Evolutionary conservation across 176 grass and related monocot species (phyloP), one percentile per base, ranked within the genome.

Genomic region (Carex kokanica): DNA sequence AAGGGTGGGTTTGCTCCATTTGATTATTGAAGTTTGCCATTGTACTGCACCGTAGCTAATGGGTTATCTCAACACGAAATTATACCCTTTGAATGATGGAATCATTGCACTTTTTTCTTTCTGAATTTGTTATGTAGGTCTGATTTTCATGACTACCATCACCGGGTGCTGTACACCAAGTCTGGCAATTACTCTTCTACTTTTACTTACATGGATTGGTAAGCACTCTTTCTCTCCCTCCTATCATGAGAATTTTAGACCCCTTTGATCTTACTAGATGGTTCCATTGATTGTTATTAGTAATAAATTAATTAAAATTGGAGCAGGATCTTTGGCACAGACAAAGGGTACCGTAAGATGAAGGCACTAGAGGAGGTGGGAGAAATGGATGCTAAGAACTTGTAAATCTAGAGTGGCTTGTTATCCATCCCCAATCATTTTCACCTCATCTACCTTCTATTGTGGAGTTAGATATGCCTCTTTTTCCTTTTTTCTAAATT

Each of bases 201-300:
- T 81, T 97, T 97, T 88, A 85, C 92, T 78, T 97, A 97, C 81
- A 97, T 97, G 94, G 94, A 97, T 86, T 93, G 94, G 94, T 97
- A 69, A 83, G 85, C 51, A 77, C 12, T 38, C 54, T 1, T 2
- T 60, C n/a, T 73, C 12, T 85, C 21, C 83, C 27, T 79, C 25
- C 9, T 49, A 17, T 18, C n/a, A 53, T 43, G 27, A 55, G 55
- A 24, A 58, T 60, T 16, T 65, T 49, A 61, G 47, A 17, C 57
- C 20, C 14, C 81, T 72, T 53, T 10, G 6, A 83, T 52, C 55
- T 15, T 18, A 51, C 29, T 40, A 74, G 18, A 60, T 71, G 21
- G 47, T 54, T 53, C 18, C 23, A 55, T 55, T 31, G 45, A 31
- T 27, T 31, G 72, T 55, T 53, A 13, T 77, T 55, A 55, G 9